phyloP scores from a whole-genome alignment of 2,329 filamentous ascomycete species.

The Nemania bipapillata region DNA sequence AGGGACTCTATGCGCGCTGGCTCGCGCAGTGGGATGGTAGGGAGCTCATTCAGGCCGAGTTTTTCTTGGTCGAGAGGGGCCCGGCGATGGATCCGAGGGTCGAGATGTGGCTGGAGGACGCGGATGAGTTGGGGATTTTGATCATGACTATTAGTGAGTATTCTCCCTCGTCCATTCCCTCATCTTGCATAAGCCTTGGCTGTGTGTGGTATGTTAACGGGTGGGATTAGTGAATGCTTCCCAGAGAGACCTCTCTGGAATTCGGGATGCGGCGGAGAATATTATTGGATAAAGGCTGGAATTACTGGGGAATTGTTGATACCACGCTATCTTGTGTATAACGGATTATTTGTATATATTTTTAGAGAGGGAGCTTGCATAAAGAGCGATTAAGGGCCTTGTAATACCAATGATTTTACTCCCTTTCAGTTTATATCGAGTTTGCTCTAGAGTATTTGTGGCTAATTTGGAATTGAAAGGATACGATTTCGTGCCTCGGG shows the following conservation, averaged over 20 bases:
- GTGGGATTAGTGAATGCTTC: constrained; percentile 30
- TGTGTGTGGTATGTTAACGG: constrained; percentile 3
- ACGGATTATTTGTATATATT: neutral
- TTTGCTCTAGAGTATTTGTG: neutral
- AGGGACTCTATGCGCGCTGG: constrained; percentile 50
- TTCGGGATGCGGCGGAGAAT: constrained; percentile 17
- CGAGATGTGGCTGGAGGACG: constrained; percentile 57
- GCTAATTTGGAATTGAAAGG: neutral
- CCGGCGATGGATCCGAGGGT: constrained; percentile 49
- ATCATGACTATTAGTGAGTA: constrained; percentile 51
- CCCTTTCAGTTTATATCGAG: neutral
- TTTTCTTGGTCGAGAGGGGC: constrained; percentile 48
- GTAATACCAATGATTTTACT: neutral
- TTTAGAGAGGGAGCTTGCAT: neutral
- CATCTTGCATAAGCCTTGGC: neutral
- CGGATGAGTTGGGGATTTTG: constrained; percentile 56
- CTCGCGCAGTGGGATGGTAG: constrained; percentile 51
- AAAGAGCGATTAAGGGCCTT: neutral
- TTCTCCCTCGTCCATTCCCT: neutral
- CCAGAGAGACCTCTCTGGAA: constrained; percentile 16
- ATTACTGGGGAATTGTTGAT: neutral
- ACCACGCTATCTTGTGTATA: neutral
- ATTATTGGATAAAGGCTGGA: constrained; percentile 3
- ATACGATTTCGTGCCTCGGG: too few species aligned
- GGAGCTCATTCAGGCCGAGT: constrained; percentile 50